Evolutionary conservation across 2,329 filamentous ascomycete species (phyloP), one percentile per base, ranked within the genome.

Genomic region (Stagonosporopsis vannaccii): DNA sequence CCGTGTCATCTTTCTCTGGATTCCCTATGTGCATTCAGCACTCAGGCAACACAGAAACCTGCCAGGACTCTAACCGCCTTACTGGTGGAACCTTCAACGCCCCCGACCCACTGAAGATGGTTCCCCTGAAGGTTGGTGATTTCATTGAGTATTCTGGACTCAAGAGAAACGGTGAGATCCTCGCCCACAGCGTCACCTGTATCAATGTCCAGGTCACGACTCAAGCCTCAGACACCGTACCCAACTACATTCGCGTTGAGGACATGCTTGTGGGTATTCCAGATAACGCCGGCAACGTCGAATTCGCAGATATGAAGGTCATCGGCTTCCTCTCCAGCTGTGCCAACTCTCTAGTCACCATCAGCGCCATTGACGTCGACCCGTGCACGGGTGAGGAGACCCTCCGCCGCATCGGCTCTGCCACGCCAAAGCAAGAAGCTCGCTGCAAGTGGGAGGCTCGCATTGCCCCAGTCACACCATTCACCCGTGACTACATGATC

Each of bases 11-110:
- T 1, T 83, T 81, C 66, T 79, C 78, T 12, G 81, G 81, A 0
- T 83, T 82, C 46, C 81, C 81, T 2, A 83, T 83, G 81, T 84
- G 81, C 52, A 78, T 83, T 17, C 81, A 80, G 0, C 73, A 81
- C 15, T 77, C 76, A 20, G 54, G 67, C 22, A 67, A 63, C 30
- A 74, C 78, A 37, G 45, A 65, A 0, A 66, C 71, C 15, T 80
- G 78, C 56, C 75, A 76, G 7, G 40, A 56, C 11, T 71, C 70
- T 12, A 80, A 79, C 52, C 72, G 67, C 48, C 70, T 65, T 46
- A 68, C 58, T 54, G 76, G 63, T 20, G 70, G 60, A 59, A 58
- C 49, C 36, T 71, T 78, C 54, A 59, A 61, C 19, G 71, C 75
- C 3, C 69, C 70, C 3, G 72, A 79, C 47, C 65, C 75, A 7